Evolutionary conservation across 495 filamentous ascomycete genomes (phyloP).

Genomic region (Xylaria castorea): DNA sequence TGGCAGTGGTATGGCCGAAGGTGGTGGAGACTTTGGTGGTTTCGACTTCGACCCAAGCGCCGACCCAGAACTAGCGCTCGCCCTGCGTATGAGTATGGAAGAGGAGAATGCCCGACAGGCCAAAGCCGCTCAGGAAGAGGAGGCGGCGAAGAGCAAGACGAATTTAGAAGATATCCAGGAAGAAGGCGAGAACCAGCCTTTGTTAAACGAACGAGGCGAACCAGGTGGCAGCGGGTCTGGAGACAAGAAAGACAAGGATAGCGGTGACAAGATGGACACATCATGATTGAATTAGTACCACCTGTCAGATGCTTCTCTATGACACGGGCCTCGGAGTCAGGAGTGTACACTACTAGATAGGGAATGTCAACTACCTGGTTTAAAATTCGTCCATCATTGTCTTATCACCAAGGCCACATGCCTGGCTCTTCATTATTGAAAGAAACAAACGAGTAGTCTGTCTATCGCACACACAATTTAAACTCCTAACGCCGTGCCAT

Average conservation of each 20-base stretch:
- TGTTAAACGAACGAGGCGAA: conserved; percentile 71
- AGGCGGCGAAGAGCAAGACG: conserved; percentile 68
- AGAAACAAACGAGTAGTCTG: neutral
- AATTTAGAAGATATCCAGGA: conserved; percentile 86
- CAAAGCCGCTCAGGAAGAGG: conserved; percentile 77
- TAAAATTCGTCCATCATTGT: neutral
- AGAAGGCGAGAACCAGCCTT: conserved; percentile 70
- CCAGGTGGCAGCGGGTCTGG: conserved; percentile 63
- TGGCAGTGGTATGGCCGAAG: conserved; percentile 54
- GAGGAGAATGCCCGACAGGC: conserved; percentile 95
- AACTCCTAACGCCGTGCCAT: conserved; percentile 42
- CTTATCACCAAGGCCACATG: neutral
- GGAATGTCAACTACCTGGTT: conserved; percentile 17
- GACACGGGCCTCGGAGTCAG: conserved; percentile 35
- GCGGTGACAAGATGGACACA: conserved; percentile 88
- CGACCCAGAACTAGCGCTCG: conserved; percentile 92
- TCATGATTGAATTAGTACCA: conserved; percentile 53
- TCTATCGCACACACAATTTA: conserved; percentile 9
- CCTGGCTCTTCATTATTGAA: conserved; percentile 7
- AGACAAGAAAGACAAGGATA: conserved; percentile 67
- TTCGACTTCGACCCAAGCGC: conserved; percentile 80
- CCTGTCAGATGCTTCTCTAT: conserved; percentile 24
- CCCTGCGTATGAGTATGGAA: conserved; percentile 97
- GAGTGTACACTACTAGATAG: conserved; percentile 40
- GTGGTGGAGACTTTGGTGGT: conserved; percentile 63